A percentile compares a stretch with the other conserved stretches of the same genome.
These are phyloP conservation scores for Iberis pinnata DNA, from an alignment of 345 rosid genomes.

Conservation along the genomic window DNA sequence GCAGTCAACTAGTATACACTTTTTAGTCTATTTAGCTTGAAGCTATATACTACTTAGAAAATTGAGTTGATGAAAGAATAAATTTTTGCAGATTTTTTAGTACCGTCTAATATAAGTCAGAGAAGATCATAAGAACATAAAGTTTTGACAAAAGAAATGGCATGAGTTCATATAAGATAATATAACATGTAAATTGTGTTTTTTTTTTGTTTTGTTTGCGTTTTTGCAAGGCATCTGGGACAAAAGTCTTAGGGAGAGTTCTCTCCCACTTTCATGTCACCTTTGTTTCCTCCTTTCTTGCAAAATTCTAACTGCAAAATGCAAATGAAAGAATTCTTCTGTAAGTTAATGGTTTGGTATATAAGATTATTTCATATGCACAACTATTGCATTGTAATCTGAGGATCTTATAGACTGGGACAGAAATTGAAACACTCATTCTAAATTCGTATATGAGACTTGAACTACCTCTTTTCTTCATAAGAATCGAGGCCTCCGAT, in stretches of 20 bases:
- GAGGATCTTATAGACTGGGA: not conserved
- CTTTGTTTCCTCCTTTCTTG: conserved; percentile 10
- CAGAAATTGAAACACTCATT: not conserved
- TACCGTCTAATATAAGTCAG: conserved; percentile 24
- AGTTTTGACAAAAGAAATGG: conserved; percentile 23
- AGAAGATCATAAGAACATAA: conserved; percentile 17
- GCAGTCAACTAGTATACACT: not conserved
- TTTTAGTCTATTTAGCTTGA: not conserved
- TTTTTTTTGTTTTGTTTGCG: conserved; percentile 1
- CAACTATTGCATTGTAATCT: not conserved
- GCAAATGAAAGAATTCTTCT: not conserved
- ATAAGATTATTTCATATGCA: not conserved
- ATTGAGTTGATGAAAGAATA: conserved; percentile 5
- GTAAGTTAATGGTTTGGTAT: conserved; percentile 9
- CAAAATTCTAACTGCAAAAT: conserved; percentile 19
- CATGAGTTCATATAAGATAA: conserved; percentile 23
- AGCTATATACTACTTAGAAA: not conserved
- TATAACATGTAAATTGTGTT: too few species aligned
- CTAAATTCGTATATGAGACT: not conserved
- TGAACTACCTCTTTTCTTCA: conserved; percentile 15
- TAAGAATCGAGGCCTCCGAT: conserved; percentile 38
- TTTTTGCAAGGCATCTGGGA: conserved; percentile 24
- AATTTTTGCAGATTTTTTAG: conserved; percentile 17
- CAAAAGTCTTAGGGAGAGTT: conserved; percentile 27
- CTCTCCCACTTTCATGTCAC: conserved; percentile 19